A percentile compares a stretch with the other conserved stretches of the same genome.
These are phyloP conservation scores for Jacaranda mimosifolia DNA, from an alignment of 257 asterid genomes.

Conservation along the genomic window DNA sequence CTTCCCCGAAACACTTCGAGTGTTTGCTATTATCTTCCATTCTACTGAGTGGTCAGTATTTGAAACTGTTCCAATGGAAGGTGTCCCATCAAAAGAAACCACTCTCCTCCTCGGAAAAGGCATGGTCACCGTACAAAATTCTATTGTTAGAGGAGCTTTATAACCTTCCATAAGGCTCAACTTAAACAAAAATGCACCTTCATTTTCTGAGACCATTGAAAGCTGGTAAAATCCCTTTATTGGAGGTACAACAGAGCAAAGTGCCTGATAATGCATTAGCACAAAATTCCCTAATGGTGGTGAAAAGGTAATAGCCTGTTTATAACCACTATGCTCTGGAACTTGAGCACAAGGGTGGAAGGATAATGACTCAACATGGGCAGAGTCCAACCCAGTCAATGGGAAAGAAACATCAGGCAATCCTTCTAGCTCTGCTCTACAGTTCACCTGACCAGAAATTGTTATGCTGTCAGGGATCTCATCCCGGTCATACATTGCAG, in stretches of 20 bases:
- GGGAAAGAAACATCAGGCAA: conserved; percentile 93
- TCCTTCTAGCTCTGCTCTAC: conserved; percentile 97
- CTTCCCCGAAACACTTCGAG: conserved; percentile 88
- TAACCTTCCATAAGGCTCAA: conserved; percentile 93
- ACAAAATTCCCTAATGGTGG: conserved; percentile 92
- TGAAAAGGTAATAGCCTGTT: conserved; percentile 86
- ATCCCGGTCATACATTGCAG: conserved; percentile 94
- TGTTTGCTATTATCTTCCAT: conserved; percentile 78
- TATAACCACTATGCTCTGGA: conserved; percentile 93
- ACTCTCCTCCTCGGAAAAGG: conserved; percentile 92
- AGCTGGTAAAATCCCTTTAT: conserved; percentile 97
- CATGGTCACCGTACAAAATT: conserved; percentile 89
- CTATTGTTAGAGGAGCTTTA: conserved; percentile 76
- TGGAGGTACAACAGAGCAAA: conserved; percentile 82
- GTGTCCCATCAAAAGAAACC: conserved; percentile 88
- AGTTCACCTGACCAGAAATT: conserved; percentile 93
- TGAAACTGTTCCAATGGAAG: conserved; percentile 89
- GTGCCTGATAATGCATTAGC: conserved; percentile 83
- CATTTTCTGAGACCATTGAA: conserved; percentile 98
- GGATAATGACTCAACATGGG: conserved; percentile 77
- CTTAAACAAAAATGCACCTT: conserved; percentile 94
- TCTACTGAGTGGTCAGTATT: conserved; percentile 78
- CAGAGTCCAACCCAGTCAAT: conserved; percentile 71
- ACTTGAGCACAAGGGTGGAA: conserved; percentile 99
- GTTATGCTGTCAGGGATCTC: conserved; percentile 89